Conservation (phyloP, 495 filamentous ascomycete species). For the Trichoderma reesei region DNA sequence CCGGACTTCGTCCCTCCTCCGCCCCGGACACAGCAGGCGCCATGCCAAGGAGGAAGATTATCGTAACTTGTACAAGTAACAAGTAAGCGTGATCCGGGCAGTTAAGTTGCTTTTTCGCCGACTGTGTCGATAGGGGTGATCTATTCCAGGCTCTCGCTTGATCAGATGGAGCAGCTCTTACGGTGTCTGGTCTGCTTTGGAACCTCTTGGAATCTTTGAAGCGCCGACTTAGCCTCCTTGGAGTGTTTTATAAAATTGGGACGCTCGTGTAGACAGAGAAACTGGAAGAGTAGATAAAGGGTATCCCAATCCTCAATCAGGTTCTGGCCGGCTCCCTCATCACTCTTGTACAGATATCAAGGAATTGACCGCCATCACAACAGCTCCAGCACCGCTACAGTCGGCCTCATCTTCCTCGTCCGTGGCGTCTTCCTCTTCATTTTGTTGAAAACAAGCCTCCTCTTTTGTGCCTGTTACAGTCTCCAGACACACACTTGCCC, state of each 20-base stretch:
- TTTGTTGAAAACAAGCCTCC: neutral
- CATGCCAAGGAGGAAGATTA: neutral
- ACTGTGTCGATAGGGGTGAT: neutral
- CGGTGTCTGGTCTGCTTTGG: neutral
- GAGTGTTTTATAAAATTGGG: constrained; percentile 11
- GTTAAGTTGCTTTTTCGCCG: neutral
- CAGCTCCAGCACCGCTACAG: neutral
- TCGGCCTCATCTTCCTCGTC: neutral
- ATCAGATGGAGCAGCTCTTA: neutral
- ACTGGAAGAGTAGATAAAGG: neutral
- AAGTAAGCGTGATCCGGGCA: neutral
- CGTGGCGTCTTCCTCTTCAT: neutral
- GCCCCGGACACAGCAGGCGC: neutral
- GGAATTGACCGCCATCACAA: no score
- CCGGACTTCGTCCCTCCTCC: neutral
- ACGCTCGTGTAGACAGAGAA: neutral
- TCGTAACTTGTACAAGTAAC: neutral
- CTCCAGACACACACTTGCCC: neutral
- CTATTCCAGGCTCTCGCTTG: neutral
- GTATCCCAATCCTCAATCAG: neutral
- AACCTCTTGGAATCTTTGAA: neutral
- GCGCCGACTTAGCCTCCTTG: neutral
- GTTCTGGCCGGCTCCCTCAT: neutral
- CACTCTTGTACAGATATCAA: no score
- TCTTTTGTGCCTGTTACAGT: neutral